phyloP scores from a whole-genome alignment of 768 basidiomycete species.

The Glaciozyma martinii region DNA sequence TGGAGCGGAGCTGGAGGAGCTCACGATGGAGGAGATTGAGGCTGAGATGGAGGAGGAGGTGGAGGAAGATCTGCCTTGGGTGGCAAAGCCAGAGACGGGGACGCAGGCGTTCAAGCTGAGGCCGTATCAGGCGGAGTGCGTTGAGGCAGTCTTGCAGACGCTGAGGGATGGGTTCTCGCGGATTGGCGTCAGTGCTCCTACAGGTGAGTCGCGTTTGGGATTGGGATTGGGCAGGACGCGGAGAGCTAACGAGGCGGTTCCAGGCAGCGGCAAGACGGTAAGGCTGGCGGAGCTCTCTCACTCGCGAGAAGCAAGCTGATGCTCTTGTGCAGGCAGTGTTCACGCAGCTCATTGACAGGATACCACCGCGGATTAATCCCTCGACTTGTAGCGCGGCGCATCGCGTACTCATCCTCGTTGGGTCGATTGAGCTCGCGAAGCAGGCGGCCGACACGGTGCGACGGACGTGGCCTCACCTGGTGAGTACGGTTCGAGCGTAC shows the following conservation, averaged over 20 bases:
- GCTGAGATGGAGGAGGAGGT: background rate
- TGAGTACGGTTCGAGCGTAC: background rate
- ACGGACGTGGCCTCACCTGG: constrained; percentile 59
- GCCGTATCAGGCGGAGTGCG: constrained; percentile 80
- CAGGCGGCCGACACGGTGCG: constrained; percentile 71
- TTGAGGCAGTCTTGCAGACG: constrained; percentile 66
- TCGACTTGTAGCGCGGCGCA: background rate
- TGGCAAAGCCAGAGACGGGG: background rate
- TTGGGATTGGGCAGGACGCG: background rate
- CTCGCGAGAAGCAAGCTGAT: background rate
- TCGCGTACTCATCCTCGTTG: constrained; percentile 69
- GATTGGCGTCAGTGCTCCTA: constrained; percentile 70
- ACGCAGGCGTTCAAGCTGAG: constrained; percentile 36
- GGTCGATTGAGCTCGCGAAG: constrained; percentile 75
- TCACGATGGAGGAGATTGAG: constrained; percentile 13
- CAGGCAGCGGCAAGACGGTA: constrained; percentile 2
- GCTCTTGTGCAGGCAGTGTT: constrained; percentile 58
- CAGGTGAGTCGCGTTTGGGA: background rate
- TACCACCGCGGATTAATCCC: constrained; percentile 41
- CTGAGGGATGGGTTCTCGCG: constrained; percentile 58
- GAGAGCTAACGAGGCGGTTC: background rate
- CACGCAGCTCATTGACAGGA: constrained; percentile 63
- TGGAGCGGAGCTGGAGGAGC: no score
- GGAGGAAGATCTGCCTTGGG: background rate
- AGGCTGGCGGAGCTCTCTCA: no score